These are phyloP conservation scores for Juglanconis sp. DNA, from an alignment of 2,329 filamentous ascomycete genomes.

Conservation along the genomic window DNA sequence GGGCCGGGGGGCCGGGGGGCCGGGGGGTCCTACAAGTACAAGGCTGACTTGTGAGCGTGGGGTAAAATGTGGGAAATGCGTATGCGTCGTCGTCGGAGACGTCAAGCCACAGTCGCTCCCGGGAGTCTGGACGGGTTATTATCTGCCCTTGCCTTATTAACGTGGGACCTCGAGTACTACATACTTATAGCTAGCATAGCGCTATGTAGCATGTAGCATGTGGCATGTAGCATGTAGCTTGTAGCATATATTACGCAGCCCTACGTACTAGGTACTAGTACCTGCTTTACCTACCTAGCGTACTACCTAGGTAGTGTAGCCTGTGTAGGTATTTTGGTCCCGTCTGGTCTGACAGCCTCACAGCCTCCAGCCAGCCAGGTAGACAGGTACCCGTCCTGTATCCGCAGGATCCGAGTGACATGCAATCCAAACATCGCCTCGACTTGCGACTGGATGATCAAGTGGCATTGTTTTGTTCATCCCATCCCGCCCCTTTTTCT, in stretches of 20 bases:
- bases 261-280: no score
- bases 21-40: not conserved
- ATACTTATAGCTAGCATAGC: no score
- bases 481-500: not conserved
- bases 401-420: not conserved
- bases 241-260: no score
- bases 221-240: not conserved
- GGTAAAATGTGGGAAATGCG: not conserved
- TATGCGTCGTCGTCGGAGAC: no score
- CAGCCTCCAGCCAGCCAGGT: no score
- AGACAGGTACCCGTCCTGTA: not conserved
- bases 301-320: no score
- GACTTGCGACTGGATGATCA: slow-evolving; percentile 2
- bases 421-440: not conserved
- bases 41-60: slow-evolving; percentile 6
- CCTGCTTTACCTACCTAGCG: no score
- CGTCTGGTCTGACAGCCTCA: no score
- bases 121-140: slow-evolving; percentile 7
- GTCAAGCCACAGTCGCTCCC: not conserved
- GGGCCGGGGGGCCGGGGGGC: no score
- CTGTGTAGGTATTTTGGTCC: no score
- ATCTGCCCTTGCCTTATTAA: slow-evolving; percentile 3
- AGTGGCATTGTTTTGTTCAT: not conserved
- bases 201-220: not conserved
- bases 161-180: no score